These are phyloP conservation scores for Priceomyces medius DNA, from an alignment of 805 yeast species.

Conservation along the genomic window DNA sequence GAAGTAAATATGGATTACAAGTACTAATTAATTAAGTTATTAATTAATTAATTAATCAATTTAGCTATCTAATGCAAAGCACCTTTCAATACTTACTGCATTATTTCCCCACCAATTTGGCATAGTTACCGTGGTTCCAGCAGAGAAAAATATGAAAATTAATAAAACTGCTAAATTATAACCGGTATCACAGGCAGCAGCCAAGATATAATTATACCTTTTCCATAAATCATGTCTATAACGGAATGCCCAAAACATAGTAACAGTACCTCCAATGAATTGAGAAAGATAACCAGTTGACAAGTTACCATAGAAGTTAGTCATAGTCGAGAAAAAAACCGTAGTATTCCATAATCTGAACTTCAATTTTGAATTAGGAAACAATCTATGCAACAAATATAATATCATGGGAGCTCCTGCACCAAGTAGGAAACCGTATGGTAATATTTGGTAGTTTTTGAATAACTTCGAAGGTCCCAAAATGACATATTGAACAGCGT, in stretches of 20 bases:
- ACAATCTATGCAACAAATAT: slow-evolving; percentile 25
- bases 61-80: slow-evolving; percentile 47
- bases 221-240: slow-evolving; percentile 41
- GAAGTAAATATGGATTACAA: too few relatives aligned
- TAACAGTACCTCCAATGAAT: slow-evolving; percentile 47
- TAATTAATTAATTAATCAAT: too few relatives aligned
- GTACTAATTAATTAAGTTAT: too few relatives aligned
- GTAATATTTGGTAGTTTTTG: slow-evolving; percentile 40
- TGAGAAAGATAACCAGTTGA: slow-evolving; percentile 50
- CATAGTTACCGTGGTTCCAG: slow-evolving; percentile 19
- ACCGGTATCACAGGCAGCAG: slow-evolving; percentile 54
- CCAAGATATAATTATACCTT: slow-evolving; percentile 46
- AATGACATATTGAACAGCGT: slow-evolving; percentile 51
- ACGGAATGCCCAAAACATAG: slow-evolving; percentile 45
- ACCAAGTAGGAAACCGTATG: slow-evolving; percentile 46
- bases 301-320: slow-evolving; percentile 48
- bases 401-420: slow-evolving; percentile 35
- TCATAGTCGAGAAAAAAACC: slow-evolving; percentile 48
- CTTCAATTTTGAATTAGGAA: slow-evolving; percentile 21
- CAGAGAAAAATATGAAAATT: slow-evolving; percentile 36
- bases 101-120: slow-evolving; percentile 55
- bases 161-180: slow-evolving; percentile 42
- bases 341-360: slow-evolving; percentile 47
- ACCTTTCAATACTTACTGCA: slow-evolving; percentile 41
- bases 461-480: slow-evolving; percentile 49